Evolutionary conservation across 2,329 filamentous ascomycete species (phyloP).

Genomic region (Albifimbria verrucaria): DNA sequence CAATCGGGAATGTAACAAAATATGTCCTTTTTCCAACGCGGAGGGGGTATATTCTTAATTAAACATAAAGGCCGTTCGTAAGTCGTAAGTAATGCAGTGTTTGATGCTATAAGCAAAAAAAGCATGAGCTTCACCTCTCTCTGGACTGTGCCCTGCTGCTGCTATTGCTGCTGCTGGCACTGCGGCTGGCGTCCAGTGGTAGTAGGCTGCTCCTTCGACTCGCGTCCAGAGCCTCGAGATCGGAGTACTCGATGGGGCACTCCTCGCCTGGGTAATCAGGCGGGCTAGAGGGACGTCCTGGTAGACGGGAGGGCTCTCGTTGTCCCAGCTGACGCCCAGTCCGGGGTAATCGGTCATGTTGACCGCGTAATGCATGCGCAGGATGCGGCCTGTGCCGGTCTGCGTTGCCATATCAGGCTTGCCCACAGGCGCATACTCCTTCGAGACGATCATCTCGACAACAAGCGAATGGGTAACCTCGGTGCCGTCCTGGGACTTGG

Average conservation of each 20-base stretch:
- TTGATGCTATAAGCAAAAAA: background rate
- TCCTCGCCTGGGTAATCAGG: conserved; percentile 60
- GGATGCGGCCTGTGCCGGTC: conserved; percentile 84
- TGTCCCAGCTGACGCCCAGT: conserved; percentile 93
- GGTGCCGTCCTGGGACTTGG: conserved; percentile 70
- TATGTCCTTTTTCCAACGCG: background rate
- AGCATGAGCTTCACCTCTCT: background rate
- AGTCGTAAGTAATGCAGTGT: background rate
- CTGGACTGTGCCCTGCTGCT: background rate
- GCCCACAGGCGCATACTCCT: conserved; percentile 77
- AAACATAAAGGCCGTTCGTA: background rate
- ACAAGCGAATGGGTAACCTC: conserved; percentile 81
- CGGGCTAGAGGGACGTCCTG: conserved; percentile 86
- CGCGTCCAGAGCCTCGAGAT: background rate
- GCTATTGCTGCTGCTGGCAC: background rate
- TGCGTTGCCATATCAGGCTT: conserved; percentile 69
- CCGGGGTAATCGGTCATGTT: conserved; percentile 79
- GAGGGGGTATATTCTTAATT: background rate
- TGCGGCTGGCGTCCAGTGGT: background rate
- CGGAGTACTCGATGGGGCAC: conserved; percentile 3
- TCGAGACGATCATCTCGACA: conserved; percentile 89
- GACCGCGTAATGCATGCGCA: conserved; percentile 87
- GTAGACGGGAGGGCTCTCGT: conserved; percentile 91
- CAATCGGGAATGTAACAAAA: no score
- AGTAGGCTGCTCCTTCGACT: background rate